Evolutionary conservation across 2,329 filamentous ascomycete genomes (phyloP).

Genomic region (Neofusicoccum laricinum): DNA sequence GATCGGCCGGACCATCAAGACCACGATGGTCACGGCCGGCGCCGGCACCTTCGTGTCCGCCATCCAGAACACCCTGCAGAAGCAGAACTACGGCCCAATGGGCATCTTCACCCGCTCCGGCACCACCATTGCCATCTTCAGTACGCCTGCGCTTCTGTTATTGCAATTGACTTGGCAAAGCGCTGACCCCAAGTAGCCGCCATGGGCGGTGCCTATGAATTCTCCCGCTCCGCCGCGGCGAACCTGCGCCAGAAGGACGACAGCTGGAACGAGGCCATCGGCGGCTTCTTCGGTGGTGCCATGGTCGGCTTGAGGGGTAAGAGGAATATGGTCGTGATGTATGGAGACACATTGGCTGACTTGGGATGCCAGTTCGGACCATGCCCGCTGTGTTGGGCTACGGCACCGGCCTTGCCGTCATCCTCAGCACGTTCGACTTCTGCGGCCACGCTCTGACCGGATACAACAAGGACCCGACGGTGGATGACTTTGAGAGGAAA

Average conservation of each 20-base stretch:
- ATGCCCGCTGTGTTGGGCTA: constrained; percentile 70
- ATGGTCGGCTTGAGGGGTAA: constrained; percentile 71
- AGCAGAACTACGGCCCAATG: constrained; percentile 75
- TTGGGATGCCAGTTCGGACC: constrained; percentile 51
- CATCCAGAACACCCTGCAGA: constrained; percentile 82
- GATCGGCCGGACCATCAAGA: constrained; percentile 63
- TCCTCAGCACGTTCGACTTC: constrained; percentile 65
- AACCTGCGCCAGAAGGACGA: constrained; percentile 87
- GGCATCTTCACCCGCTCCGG: constrained; percentile 79
- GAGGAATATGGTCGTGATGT: constrained; percentile 24
- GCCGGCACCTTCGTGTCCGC: constrained; percentile 71
- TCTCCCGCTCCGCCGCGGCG: constrained; percentile 71
- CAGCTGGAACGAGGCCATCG: constrained; percentile 68
- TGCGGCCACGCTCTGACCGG: constrained; percentile 62
- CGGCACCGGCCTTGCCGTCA: constrained; percentile 56
- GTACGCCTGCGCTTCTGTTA: constrained; percentile 43
- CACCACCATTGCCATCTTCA: constrained; percentile 65
- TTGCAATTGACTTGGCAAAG: constrained; percentile 25
- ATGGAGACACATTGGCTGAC: not conserved
- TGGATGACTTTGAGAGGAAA: constrained; percentile 74
- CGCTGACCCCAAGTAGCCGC: constrained; percentile 51
- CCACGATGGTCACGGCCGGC: constrained; percentile 61
- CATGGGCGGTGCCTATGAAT: constrained; percentile 73
- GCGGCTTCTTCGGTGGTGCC: constrained; percentile 72
- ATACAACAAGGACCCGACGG: constrained; percentile 52